These are phyloP conservation scores for Evernia prunastri DNA, from an alignment of 495 filamentous ascomycete genomes.

Conservation along the genomic window DNA sequence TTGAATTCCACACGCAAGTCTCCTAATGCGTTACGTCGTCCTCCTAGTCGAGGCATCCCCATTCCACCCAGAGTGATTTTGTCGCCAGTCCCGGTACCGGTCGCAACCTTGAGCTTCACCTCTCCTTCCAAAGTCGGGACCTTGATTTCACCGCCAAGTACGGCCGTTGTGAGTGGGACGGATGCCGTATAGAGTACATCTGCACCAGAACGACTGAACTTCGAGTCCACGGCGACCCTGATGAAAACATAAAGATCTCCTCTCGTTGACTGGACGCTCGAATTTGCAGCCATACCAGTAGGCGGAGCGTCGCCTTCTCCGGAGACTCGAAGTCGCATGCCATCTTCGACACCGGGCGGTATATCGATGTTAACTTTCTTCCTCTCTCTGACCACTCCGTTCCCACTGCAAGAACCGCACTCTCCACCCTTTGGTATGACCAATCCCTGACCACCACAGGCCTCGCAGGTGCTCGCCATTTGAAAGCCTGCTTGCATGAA, in stretches of 20 bases:
- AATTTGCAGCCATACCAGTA: constrained; percentile 54
- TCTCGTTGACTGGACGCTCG: constrained; percentile 51
- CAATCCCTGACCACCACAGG: constrained; percentile 70
- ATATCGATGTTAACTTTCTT: constrained; percentile 83
- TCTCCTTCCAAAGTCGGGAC: constrained; percentile 87
- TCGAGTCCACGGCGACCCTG: constrained; percentile 71
- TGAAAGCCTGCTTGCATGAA: constrained; percentile 90
- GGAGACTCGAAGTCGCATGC: constrained; percentile 76
- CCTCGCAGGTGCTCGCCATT: constrained; percentile 79
- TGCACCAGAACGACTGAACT: constrained; percentile 76
- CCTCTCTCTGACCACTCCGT: constrained; percentile 69
- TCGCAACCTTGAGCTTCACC: constrained; percentile 78
- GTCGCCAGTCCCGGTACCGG: constrained; percentile 89
- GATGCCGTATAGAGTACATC: constrained; percentile 89
- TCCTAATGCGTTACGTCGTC: constrained; percentile 52
- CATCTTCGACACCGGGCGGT: constrained; percentile 89
- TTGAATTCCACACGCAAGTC: constrained; percentile 93
- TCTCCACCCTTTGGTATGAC: constrained; percentile 67
- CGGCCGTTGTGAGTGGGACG: constrained; percentile 85
- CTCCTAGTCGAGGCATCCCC: constrained; percentile 80
- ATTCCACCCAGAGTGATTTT: constrained; percentile 76
- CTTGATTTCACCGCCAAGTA: constrained; percentile 81
- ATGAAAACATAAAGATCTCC: constrained; percentile 89
- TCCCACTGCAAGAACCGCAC: constrained; percentile 69
- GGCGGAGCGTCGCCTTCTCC: constrained; percentile 82